phyloP scores from a whole-genome alignment of 345 rosid species.

The Microcos paniculata region DNA sequence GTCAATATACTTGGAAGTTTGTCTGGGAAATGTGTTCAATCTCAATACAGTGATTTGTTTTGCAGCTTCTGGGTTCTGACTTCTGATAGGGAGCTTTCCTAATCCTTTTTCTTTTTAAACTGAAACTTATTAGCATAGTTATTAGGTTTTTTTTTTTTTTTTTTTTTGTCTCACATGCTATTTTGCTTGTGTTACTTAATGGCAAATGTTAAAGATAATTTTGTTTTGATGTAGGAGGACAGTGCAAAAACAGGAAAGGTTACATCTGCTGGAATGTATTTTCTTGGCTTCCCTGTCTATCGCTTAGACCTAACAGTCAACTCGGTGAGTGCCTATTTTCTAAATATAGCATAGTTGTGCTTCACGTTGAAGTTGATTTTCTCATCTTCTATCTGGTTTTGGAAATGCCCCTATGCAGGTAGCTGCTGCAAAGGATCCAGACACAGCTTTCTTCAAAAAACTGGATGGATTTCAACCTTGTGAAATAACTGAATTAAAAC shows the following conservation, averaged over 20 bases:
- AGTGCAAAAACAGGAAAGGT: constrained; percentile 78
- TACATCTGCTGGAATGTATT: constrained; percentile 96
- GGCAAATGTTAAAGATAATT: not conserved
- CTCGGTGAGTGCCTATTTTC: constrained; percentile 49
- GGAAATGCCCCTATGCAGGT: constrained; percentile 36
- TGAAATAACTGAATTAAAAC: constrained; percentile 84
- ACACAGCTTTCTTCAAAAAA: constrained; percentile 85
- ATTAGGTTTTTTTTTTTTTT: no score
- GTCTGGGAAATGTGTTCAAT: not conserved
- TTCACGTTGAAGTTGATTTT: constrained; percentile 4
- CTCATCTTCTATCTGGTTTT: constrained; percentile 16
- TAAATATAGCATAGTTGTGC: not conserved
- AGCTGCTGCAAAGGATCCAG: constrained; percentile 89
- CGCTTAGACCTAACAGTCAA: constrained; percentile 76
- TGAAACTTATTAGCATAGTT: not conserved
- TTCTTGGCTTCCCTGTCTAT: constrained; percentile 94
- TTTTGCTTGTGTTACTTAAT: not conserved
- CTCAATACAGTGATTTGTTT: not conserved
- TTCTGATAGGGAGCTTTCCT: not conserved
- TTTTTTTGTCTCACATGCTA: not conserved
- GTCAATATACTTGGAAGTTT: not conserved
- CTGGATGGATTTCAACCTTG: constrained; percentile 96
- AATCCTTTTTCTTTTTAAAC: not conserved
- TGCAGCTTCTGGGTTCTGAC: not conserved
- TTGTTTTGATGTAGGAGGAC: constrained; percentile 61